These are phyloP conservation scores for Papiliotrema nemorosa DNA, from an alignment of 1,284 basidiomycete genomes.

Conservation along the genomic window DNA sequence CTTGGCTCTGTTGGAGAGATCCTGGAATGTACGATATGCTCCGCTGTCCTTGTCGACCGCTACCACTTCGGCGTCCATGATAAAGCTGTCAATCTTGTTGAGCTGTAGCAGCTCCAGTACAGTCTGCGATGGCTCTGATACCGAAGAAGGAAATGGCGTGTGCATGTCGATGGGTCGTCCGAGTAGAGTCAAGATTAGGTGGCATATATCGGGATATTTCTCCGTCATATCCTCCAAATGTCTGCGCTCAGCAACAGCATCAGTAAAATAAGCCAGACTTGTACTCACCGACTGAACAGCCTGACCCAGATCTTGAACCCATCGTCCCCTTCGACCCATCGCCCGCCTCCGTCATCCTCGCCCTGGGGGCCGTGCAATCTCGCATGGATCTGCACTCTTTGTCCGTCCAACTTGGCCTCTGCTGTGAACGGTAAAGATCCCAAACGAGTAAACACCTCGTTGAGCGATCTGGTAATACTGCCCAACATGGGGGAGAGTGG, in stretches of 20 bases:
- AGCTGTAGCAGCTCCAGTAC: constrained; percentile 31
- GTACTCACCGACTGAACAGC: constrained; percentile 66
- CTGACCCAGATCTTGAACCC: constrained; percentile 55
- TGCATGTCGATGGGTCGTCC: constrained; percentile 37
- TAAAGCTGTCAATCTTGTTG: constrained; percentile 64
- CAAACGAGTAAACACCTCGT: constrained; percentile 74
- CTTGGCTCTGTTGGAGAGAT: constrained; percentile 87
- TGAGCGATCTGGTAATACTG: constrained; percentile 67
- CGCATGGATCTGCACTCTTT: constrained; percentile 79
- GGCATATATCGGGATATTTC: constrained; percentile 86
- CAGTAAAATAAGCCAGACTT: too few relatives aligned
- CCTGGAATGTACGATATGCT: constrained; percentile 93
- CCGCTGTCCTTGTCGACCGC: constrained; percentile 83
- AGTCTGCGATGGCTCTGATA: constrained; percentile 21
- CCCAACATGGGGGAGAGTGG: constrained; percentile 55
- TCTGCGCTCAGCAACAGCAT: constrained; percentile 13
- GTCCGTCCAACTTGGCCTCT: constrained; percentile 82
- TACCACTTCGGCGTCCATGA: constrained; percentile 94
- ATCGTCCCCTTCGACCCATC: constrained; percentile 51
- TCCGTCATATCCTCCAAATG: constrained; percentile 91
- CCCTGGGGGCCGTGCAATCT: constrained; percentile 43
- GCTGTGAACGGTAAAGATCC: constrained; percentile 66
- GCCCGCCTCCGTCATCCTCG: constrained; percentile 44
- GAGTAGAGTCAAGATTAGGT: constrained; percentile 53
- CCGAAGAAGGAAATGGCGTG: constrained; percentile 25